These are phyloP conservation scores for Colletotrichum spinosum DNA, from an alignment of 2,329 filamentous ascomycete genomes.

Conservation along the genomic window DNA sequence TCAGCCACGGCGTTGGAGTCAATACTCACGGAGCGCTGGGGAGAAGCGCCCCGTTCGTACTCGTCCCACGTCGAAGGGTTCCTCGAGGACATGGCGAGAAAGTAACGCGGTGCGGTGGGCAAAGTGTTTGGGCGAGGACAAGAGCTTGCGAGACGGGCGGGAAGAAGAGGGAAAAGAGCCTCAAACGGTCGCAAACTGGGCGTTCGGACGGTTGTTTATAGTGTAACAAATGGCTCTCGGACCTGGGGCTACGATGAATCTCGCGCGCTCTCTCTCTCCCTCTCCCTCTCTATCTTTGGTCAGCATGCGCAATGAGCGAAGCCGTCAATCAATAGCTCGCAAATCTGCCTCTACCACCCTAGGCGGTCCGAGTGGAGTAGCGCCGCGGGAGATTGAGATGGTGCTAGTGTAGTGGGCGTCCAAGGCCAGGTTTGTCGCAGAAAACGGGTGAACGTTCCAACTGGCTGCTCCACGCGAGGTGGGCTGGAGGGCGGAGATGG, in stretches of 20 bases:
- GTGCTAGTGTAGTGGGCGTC: constrained; percentile 33
- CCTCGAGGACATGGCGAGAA: constrained; percentile 39
- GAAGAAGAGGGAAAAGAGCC: background rate
- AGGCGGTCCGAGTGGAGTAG: constrained; percentile 29
- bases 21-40: constrained; percentile 53
- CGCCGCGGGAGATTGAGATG: constrained; percentile 35
- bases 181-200: constrained; percentile 23
- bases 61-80: constrained; percentile 60
- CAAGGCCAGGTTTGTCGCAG: constrained; percentile 31
- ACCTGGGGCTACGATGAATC: too few species aligned
- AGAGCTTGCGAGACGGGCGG: constrained; percentile 3
- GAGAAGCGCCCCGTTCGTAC: constrained; percentile 56
- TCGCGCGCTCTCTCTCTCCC: too few species aligned
- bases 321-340: constrained; percentile 30
- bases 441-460: constrained; percentile 28
- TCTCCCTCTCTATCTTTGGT: too few species aligned
- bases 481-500: constrained; percentile 21
- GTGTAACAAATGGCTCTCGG: too few species aligned
- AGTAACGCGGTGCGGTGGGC: background rate
- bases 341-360: constrained; percentile 26
- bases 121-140: background rate
- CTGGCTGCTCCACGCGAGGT: constrained; percentile 32
- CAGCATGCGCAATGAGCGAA: constrained; percentile 8
- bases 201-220: constrained; percentile 13
- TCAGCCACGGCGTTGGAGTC: constrained; percentile 57